Evolutionary conservation across 306 rosid genomes (phyloP).

Genomic region (Pterocarpus santalinus): DNA sequence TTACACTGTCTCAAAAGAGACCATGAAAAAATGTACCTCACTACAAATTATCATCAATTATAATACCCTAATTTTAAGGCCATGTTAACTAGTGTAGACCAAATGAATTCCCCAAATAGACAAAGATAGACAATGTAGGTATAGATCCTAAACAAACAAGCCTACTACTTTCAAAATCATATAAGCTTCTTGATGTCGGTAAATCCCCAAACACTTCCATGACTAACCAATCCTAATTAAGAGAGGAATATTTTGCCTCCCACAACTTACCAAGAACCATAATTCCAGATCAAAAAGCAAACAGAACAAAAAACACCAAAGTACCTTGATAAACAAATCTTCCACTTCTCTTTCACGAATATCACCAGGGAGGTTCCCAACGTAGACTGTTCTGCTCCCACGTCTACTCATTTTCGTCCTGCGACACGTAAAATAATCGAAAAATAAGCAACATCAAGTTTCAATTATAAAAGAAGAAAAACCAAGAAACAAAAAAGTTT

Average conservation of each 20-base stretch:
- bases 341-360: conserved; percentile 99
- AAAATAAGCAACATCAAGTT: neutral
- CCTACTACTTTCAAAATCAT: neutral
- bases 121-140: neutral
- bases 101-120: conserved; percentile 28
- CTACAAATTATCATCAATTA: conserved; percentile 15
- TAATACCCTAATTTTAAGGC: conserved; percentile 20
- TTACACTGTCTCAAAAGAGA: conserved; percentile 1
- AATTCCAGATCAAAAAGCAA: conserved; percentile 6
- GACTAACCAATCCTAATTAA: neutral
- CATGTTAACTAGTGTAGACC: neutral
- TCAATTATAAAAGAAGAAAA: neutral
- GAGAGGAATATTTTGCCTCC: neutral
- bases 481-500: neutral
- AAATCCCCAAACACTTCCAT: neutral
- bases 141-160: conserved; percentile 23
- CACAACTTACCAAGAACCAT: neutral
- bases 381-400: conserved; percentile 90
- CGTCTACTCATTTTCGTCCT: conserved; percentile 86
- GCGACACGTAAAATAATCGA: neutral
- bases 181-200: neutral
- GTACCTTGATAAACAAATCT: conserved; percentile 91
- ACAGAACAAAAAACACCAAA: neutral
- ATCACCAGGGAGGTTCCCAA: conserved; percentile 98
- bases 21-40: conserved; percentile 5